Base-by-base conservation (phyloP, 768 basidiomycete genomes). In the Lactifluus piperatus region DNA sequence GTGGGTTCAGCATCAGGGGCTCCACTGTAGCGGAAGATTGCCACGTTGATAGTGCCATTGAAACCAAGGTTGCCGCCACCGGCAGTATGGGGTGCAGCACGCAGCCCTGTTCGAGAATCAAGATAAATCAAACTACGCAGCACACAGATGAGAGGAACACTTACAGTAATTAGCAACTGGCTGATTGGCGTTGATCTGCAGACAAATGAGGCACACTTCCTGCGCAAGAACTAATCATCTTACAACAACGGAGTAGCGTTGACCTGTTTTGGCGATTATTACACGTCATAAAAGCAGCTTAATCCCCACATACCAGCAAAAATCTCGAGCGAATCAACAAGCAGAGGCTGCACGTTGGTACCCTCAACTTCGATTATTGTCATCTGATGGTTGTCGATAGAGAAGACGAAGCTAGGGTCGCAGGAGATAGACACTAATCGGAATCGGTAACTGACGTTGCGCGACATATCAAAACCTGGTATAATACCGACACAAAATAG, bases 111-210 rank as follows among this genome's bases (percentile, higher is more conserved):
- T 36, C n/a, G n/a, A n/a, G n/a, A n/a, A n/a, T 1, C 18, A 6
- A 9, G 14, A n/a, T 14, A 32, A 6, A 18, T 48, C 62, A 66
- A 55, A 66, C 64, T 34, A 67, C 32, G n/a, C 39, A 32, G 18
- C 18, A n/a, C 45, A 18, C 9, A n/a, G 4, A 32, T 20, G 18
- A n/a, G 13, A n/a, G 10, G 22, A 49, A 48, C 62, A 67, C 64
- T 34, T 41, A 79, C 77, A 79, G 64, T 79, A 80, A 63, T 79
- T 80, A 36, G 62, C 70, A 14, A 77, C 68, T 10, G 70, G 63
- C 57, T 77, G 71, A 62, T 73, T 71, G 4, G 79, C 77, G 0
- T 70, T 69, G 18, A 80, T 64, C 58, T 69, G 43, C n/a, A 10
- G 27, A 29, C 8, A 4, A 51, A 34, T 53, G 3, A 51, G 59